Percentiles rank a stretch among this genome's conserved stretches.
Conservation (phyloP, 2,329 filamentous ascomycete genomes). For the Lanzia echinophila region DNA sequence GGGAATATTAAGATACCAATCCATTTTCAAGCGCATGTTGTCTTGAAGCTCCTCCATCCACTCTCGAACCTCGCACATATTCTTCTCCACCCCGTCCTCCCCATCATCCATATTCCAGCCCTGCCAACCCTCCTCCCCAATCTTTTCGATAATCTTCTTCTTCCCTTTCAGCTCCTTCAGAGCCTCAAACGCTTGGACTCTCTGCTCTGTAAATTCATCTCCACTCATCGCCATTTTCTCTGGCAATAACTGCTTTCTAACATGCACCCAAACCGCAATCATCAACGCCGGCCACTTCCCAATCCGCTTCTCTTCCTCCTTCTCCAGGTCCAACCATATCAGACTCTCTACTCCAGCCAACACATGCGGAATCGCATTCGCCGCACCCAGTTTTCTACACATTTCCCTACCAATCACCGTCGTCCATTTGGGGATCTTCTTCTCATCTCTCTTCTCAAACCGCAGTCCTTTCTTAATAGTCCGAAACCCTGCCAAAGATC, state of each 20-base stretch:
- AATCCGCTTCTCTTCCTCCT: constrained; percentile 32
- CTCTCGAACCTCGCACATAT: constrained; percentile 50
- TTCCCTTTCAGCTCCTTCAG: constrained; percentile 34
- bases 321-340: constrained; percentile 28
- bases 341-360: constrained; percentile 61
- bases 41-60: constrained; percentile 52
- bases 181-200: constrained; percentile 41
- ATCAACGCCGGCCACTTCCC: constrained; percentile 48
- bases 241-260: constrained; percentile 41
- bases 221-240: constrained; percentile 28
- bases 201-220: constrained; percentile 40
- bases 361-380: constrained; percentile 62
- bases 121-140: constrained; percentile 43
- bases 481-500: constrained; percentile 35
- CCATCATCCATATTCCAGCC: constrained; percentile 44
- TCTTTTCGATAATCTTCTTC: constrained; percentile 40
- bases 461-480: constrained; percentile 22
- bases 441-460: constrained; percentile 19
- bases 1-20: constrained; percentile 53
- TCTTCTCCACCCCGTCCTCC: constrained; percentile 44
- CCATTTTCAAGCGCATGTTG: constrained; percentile 42
- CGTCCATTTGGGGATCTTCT: constrained; percentile 54
- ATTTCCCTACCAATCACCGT: constrained; percentile 60
- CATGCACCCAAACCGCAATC: constrained; percentile 54
- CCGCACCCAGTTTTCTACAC: constrained; percentile 54